These are phyloP conservation scores for Blastocystis hominis DNA, from an alignment of 352 stramenopile species.

Conservation along the genomic window DNA sequence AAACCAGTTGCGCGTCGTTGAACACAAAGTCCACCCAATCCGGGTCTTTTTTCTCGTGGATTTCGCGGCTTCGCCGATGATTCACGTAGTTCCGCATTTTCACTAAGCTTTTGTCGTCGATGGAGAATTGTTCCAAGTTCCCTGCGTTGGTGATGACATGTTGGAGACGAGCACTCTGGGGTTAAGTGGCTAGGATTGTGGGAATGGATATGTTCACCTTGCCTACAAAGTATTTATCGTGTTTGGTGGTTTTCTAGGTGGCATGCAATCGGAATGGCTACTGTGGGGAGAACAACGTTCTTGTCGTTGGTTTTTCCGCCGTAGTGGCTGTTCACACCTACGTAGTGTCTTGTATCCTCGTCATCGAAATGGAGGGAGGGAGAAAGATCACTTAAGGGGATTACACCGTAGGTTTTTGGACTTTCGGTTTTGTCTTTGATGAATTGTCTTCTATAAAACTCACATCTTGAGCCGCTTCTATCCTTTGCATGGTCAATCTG, in stretches of 20 bases:
- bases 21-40: not conserved
- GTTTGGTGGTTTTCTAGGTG: not conserved
- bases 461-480: not conserved
- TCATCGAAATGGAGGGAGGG: not conserved
- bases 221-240: conserved; percentile 10
- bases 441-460: not conserved
- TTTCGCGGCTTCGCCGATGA: not conserved
- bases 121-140: conserved; percentile 14
- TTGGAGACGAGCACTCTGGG: not conserved
- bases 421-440: not conserved
- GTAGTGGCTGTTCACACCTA: conserved; percentile 36
- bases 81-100: conserved; percentile 49
- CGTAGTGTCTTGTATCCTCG: not conserved
- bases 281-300: not conserved
- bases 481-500: not conserved
- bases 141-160: conserved; percentile 10
- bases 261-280: not conserved
- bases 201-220: conserved; percentile 48
- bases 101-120: conserved; percentile 42
- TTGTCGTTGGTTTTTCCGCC: not conserved
- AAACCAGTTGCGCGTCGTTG: not conserved
- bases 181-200: not conserved
- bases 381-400: too few species aligned
- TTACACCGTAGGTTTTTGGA: not conserved
- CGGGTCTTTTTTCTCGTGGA: not conserved